Conservation (phyloP, 2,329 filamentous ascomycete genomes). For the Beauveria rudraprayagi region DNA sequence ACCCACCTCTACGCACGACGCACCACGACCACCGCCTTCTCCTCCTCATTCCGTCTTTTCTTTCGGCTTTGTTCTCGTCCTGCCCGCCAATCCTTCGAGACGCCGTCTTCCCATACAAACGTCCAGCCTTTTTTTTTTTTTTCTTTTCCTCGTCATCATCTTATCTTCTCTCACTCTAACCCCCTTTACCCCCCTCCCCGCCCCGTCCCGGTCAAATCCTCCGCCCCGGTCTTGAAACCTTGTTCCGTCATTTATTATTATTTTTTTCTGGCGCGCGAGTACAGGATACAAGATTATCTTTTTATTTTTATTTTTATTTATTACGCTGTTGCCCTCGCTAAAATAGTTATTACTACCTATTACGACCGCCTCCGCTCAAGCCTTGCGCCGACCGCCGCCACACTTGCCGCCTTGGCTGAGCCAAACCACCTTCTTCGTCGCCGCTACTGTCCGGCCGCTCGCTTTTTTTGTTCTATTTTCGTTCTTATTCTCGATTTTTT, state of each 20-base stretch:
- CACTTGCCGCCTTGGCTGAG: constrained; percentile 7
- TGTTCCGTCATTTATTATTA: background rate
- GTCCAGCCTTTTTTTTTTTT: background rate
- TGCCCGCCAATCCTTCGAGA: background rate
- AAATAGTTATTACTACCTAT: background rate
- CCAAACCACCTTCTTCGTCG: background rate
- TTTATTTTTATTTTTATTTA: background rate
- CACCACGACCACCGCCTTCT: background rate
- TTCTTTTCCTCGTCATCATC: background rate
- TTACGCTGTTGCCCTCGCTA: background rate
- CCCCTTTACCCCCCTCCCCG: background rate
- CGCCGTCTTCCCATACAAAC: background rate
- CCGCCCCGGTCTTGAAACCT: background rate
- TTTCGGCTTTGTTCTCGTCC: background rate
- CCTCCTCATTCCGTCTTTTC: background rate
- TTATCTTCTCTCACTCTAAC: background rate
- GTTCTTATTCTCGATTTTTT: background rate
- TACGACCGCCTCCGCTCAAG: constrained; percentile 1
- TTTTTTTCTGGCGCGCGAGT: background rate
- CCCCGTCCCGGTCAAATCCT: background rate
- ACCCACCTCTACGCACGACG: background rate
- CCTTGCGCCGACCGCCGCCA: constrained; percentile 5
- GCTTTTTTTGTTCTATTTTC: background rate
- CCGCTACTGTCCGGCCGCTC: constrained; percentile 1
- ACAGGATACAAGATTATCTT: background rate